Percentiles rank a stretch among this genome's conserved stretches.
Conservation (phyloP, 176 grass and related monocot species). For the Stipa capillata region DNA sequence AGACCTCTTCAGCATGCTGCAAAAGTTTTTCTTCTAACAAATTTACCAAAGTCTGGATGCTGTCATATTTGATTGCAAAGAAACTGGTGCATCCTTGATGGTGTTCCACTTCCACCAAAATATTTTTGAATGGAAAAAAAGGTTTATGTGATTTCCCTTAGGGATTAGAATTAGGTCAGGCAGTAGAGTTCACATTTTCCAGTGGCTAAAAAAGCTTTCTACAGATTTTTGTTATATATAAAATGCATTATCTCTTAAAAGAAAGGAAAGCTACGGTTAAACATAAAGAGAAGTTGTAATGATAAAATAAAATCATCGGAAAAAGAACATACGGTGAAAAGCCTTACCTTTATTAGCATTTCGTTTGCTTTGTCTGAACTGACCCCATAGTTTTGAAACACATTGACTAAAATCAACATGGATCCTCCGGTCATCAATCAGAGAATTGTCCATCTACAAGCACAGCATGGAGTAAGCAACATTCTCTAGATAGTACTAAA, state of each 20-base stretch:
- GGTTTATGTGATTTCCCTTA: background rate
- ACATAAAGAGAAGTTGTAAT: no score
- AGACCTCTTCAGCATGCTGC: background rate
- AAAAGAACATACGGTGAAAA: background rate
- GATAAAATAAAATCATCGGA: background rate
- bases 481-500: background rate
- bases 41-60: background rate
- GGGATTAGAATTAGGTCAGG: background rate
- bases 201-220: background rate
- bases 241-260: no score
- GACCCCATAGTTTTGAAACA: no score
- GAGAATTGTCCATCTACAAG: slow-evolving; percentile 88
- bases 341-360: slow-evolving; percentile 58
- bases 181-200: background rate
- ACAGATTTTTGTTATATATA: no score
- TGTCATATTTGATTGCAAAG: background rate
- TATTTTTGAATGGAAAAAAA: background rate
- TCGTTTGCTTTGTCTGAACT: slow-evolving; percentile 73
- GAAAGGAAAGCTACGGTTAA: no score
- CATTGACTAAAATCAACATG: no score
- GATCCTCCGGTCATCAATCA: slow-evolving; percentile 85
- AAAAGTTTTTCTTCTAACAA: background rate
- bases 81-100: background rate
- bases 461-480: slow-evolving; percentile 7
- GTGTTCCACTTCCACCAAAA: background rate